Conservation (phyloP, 169 alveolate genomes). For the Plasmodium yoelii region DNA sequence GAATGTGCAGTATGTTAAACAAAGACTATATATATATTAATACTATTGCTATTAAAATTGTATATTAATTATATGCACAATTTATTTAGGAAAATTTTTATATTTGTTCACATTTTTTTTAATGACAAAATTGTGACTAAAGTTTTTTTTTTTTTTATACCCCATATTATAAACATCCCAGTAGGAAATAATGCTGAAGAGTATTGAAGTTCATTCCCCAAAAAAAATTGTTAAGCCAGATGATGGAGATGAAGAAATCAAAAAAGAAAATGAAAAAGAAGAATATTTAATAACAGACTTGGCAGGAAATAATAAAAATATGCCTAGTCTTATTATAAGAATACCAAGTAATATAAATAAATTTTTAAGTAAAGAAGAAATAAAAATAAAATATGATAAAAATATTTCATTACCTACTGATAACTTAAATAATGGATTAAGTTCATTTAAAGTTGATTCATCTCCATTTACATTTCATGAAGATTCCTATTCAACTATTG, state of each 20-base stretch:
- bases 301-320: constrained; percentile 32
- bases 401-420: constrained; percentile 37
- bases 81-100: no score
- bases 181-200: constrained; percentile 33
- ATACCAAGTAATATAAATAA: constrained; percentile 48
- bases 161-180: background rate
- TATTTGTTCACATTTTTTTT: no score
- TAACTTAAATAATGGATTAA: constrained; percentile 17
- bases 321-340: constrained; percentile 64
- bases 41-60: no score
- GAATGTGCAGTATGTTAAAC: no score
- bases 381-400: constrained; percentile 31
- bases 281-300: constrained; percentile 52
- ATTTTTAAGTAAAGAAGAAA: constrained; percentile 66
- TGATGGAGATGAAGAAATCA: constrained; percentile 12
- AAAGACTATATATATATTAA: no score
- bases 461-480: constrained; percentile 8
- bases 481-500: constrained; percentile 1
- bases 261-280: constrained; percentile 61
- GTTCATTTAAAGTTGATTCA: constrained; percentile 55
- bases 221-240: constrained; percentile 21
- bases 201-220: constrained; percentile 53
- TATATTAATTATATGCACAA: no score
- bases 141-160: background rate
- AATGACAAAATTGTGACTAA: no score